Conservation (phyloP, 192 early-diverging fungal genomes). For the Linnemannia zychae region DNA sequence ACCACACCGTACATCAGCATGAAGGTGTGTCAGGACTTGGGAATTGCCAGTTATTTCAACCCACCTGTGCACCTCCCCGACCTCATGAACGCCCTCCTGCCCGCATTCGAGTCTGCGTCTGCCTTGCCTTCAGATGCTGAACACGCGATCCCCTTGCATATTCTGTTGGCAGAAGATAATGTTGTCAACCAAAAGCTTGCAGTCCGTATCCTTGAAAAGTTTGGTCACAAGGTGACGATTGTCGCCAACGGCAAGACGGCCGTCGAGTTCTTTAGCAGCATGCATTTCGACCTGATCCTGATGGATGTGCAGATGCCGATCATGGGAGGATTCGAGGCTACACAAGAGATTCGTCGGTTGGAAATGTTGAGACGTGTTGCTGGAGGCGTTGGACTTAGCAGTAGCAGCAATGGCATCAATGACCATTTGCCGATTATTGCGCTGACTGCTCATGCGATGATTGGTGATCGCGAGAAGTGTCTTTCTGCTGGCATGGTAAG, state of each 20-base stretch:
- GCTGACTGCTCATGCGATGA: constrained; percentile 90
- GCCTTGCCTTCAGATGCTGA: constrained; percentile 70
- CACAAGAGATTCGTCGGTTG: constrained; percentile 79
- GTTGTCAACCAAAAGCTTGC: constrained; percentile 90
- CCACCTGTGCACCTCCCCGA: constrained; percentile 70
- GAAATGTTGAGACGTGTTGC: constrained; percentile 62
- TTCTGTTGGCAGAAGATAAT: constrained; percentile 90
- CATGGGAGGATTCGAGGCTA: constrained; percentile 93
- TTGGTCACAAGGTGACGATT: constrained; percentile 81
- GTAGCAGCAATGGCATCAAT: constrained; percentile 6
- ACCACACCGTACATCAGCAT: constrained; percentile 70
- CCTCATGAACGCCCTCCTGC: constrained; percentile 76
- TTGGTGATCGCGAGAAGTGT: constrained; percentile 90
- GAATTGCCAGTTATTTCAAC: constrained; percentile 80
- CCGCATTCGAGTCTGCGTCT: constrained; percentile 78
- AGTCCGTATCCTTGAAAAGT: constrained; percentile 78
- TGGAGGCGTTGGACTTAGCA: neutral
- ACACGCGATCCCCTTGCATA: constrained; percentile 74
- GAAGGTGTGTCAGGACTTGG: constrained; percentile 75
- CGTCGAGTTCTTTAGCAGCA: constrained; percentile 74
- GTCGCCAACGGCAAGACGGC: constrained; percentile 85
- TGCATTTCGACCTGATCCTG: constrained; percentile 77
- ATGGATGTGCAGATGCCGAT: constrained; percentile 95
- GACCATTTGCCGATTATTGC: constrained; percentile 84
- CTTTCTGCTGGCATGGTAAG: constrained; percentile 85